Percentiles rank a stretch among this genome's conserved stretches.
These are phyloP conservation scores for Emmonsiellopsis sp. DNA, from an alignment of 2,329 filamentous ascomycete species.

Conservation along the genomic window DNA sequence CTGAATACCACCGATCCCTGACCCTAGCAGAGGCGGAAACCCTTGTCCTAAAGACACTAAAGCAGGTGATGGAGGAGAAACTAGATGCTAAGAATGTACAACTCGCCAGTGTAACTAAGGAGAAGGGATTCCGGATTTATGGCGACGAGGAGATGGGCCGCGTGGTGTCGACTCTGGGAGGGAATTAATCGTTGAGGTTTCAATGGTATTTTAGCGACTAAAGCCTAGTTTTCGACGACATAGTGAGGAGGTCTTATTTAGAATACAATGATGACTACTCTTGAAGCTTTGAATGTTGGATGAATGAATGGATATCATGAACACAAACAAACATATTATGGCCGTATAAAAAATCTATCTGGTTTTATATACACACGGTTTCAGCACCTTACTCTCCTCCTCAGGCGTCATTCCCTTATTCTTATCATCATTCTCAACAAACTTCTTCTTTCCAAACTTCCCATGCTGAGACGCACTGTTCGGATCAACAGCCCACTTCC, in stretches of 20 bases:
- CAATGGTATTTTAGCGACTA: slow-evolving; percentile 1
- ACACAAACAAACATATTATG: not conserved
- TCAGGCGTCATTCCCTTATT: slow-evolving; percentile 48
- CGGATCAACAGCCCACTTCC: slow-evolving; percentile 50
- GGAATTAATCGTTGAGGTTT: slow-evolving; percentile 24
- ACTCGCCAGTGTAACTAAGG: slow-evolving; percentile 92
- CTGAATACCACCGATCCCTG: slow-evolving; percentile 97
- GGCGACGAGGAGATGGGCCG: slow-evolving; percentile 92
- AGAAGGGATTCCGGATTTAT: slow-evolving; percentile 98
- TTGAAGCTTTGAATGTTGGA: not conserved
- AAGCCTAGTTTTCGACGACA: not conserved
- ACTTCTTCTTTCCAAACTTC: slow-evolving; percentile 39
- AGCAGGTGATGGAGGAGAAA: slow-evolving; percentile 99
- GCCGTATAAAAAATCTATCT: slow-evolving; percentile 40
- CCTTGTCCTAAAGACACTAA: slow-evolving; percentile 90
- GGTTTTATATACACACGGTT: slow-evolving; percentile 94
- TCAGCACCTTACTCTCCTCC: slow-evolving; percentile 63
- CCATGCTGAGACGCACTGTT: slow-evolving; percentile 23
- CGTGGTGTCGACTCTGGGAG: slow-evolving; percentile 63
- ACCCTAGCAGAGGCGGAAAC: slow-evolving; percentile 90
- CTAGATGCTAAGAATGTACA: slow-evolving; percentile 98
- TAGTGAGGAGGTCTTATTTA: not conserved
- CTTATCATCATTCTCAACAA: slow-evolving; percentile 48
- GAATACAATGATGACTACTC: not conserved
- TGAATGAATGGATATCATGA: not conserved